Base-by-base conservation (phyloP, 2,329 filamentous ascomycete species). In the Aspergillus felis region DNA sequence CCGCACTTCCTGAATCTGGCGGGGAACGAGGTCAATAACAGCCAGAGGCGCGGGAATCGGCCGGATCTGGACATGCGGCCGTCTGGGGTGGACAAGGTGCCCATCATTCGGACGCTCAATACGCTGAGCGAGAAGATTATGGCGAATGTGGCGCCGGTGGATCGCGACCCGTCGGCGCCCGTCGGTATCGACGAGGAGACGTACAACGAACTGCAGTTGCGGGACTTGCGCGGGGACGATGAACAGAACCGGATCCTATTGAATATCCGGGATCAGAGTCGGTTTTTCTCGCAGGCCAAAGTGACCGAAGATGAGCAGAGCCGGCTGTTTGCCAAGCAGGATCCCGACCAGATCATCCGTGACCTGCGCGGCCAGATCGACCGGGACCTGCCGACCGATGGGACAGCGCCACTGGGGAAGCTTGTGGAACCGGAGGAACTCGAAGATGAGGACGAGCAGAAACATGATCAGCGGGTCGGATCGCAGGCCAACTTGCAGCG, bases 11-110 rank as follows among this genome's bases (percentile, higher is more conserved):
- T 99, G 65, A 90, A 99, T 71, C 76, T 99, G 27, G 91, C 93
- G 70, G 94, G 89, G 29, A 99, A 99, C 69, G 94, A 97, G 75
- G 90, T 94, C 72, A 93, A 99, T 68, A 87, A 96, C 73, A 95
- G 92, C 65, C 90, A 92, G 54, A 85, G 88, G 68, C 87, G 83
- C 66, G 94, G 94, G 51, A 97, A 99, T 72, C 83, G 88, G 53
- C 91, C 93, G 55, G 92, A 97, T 70, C 78, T 89, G 38, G 94
- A 95, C 63, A 97, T 97, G 91, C 84, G 91, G 35, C 91, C 92
- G 1, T 82, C 81, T 2, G 82, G 86, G 10, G 78, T 84, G 50
- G 85, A 88, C 49, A 93, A 94, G 69, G 87, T 94, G 2, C 92
- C 92, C 10, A 95, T 97, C 60, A 88, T 97, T 62, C 87, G 89